Conservation (phyloP, 2,329 filamentous ascomycete species). For the Colletotrichum liaoningense region DNA sequence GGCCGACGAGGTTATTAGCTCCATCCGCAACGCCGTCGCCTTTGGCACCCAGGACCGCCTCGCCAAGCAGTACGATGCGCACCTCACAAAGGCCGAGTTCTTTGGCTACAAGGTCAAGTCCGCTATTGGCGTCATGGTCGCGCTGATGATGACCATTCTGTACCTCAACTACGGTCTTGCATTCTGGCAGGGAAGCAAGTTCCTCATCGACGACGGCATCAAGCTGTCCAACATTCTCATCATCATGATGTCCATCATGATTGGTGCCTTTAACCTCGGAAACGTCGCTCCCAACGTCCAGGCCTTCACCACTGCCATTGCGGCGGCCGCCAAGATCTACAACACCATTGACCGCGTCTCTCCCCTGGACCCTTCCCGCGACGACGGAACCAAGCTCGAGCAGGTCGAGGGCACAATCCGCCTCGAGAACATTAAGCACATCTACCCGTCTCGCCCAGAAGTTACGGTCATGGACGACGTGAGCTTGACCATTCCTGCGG, state of each 20-base stretch:
- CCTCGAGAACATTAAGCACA: constrained; percentile 86
- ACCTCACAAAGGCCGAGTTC: constrained; percentile 78
- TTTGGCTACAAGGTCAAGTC: constrained; percentile 83
- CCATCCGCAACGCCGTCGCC: constrained; percentile 89
- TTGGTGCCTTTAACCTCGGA: constrained; percentile 90
- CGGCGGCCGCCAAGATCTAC: constrained; percentile 91
- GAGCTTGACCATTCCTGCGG: constrained; percentile 82
- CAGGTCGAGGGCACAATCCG: constrained; percentile 82
- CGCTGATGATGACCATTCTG: constrained; percentile 83
- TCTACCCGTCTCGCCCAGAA: constrained; percentile 93
- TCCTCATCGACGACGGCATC: constrained; percentile 74
- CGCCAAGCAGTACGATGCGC: constrained; percentile 84
- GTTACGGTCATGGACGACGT: constrained; percentile 90
- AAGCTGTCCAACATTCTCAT: constrained; percentile 80
- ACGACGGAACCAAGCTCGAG: constrained; percentile 79
- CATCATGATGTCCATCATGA: constrained; percentile 90
- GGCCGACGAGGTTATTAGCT: constrained; percentile 94
- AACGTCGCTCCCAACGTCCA: constrained; percentile 88
- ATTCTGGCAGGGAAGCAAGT: constrained; percentile 89
- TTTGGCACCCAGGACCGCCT: constrained; percentile 95
- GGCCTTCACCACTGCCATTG: constrained; percentile 85
- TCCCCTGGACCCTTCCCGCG: constrained; percentile 81
- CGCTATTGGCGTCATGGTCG: constrained; percentile 81
- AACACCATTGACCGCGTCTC: constrained; percentile 91
- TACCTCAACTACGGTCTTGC: constrained; percentile 89